Evolutionary conservation across 176 grass and related monocot genomes (phyloP), one percentile per base, ranked within the genome.

Genomic region (Bromus sterilis): DNA sequence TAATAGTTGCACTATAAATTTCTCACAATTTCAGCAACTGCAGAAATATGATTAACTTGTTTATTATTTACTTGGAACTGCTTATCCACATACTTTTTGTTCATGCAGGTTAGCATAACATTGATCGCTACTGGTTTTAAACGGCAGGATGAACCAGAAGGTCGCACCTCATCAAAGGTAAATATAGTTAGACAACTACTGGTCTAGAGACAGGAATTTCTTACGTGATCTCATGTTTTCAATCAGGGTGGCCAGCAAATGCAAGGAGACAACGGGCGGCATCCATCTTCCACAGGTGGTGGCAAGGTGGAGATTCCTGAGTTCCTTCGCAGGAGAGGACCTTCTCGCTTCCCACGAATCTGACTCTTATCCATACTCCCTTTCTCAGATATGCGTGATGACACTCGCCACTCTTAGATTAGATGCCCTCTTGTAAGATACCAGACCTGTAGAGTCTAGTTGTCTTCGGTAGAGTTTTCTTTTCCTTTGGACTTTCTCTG

Each of bases 91-190:
- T 65, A 46, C 30, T 33, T 62, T 72, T 53, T 77, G 20, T 86
- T 28, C 5, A 56, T 87, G 44, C 69, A 97, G 94, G 86, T 94
- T 35, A 97, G 89, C 91, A 97, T 97, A 85, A 94, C 90, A 5
- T 79, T 97, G 41, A 94, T 97, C 70, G 94, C 94, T 43, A 94
- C 94, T 81, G 94, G 94, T 26, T 97, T 97, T 60, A 97, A 90
- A 78, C 86, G 89, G 23, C 92, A 92, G 65, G 94, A 94, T 29
- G 94, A 97, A 77, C 43, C 65, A 32, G 92, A 93, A 81, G 71
- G 66, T 60, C 86, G 31, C n/a, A 42, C 83, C 56, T 85, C 80
- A 59, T 85, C 80, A 59, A 91, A 92, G 89, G 94, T 97, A 81
- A 48, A 73, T 66, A 13, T 46, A 30, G 14, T 60, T 24, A 57